Evolutionary conservation across 2,329 filamentous ascomycete species (phyloP), one percentile per base, ranked within the genome.

Genomic region (Aspergillus sp.): DNA sequence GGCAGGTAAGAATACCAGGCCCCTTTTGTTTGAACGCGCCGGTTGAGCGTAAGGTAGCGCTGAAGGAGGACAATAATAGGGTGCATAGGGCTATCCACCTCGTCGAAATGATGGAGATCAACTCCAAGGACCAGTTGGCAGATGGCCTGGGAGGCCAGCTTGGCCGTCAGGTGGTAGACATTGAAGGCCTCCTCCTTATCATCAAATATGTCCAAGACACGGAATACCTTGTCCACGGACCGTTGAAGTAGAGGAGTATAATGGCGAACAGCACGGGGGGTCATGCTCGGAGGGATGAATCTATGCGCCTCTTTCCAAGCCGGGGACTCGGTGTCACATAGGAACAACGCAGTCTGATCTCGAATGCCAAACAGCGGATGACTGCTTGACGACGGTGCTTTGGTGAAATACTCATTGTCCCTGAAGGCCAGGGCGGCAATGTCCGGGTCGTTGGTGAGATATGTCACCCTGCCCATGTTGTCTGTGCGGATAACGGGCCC

Each of bases 211-310:
- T 72, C 73, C 63, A 82, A 84, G 0, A 80, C 70, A 7, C 24
- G 24, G 7, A 24, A 24, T 1, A 7, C 24, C 15, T 78, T 72
- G 59, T 83, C 77, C 2, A 81, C 75, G 0, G 79, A 80, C 47
- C 74, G 66, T 63, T 86, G 82, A 82, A 87, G 86, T 0, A 77
- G 77, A 0, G 82, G 81, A 0, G 81, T 78, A 61, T 87, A 86
- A 63, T 86, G 84, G 1, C 80, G 73, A 7, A 86, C 83, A 0
- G 84, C 84, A 63, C 83, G 84, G 39, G 84, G 84, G 0, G 79
- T 78, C 23, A 87, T 73, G 1, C 82, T 79, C 0, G 84, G 84
- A 0, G 84, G 83, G 0, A 87, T 63, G 68, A 85, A 87, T 67
- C 86, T 87, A 75, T 87, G 85, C 0, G 80, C 78, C 0, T 78